Conservation (phyloP, 2,329 filamentous ascomycete genomes). For the Trichophyton rubrum region DNA sequence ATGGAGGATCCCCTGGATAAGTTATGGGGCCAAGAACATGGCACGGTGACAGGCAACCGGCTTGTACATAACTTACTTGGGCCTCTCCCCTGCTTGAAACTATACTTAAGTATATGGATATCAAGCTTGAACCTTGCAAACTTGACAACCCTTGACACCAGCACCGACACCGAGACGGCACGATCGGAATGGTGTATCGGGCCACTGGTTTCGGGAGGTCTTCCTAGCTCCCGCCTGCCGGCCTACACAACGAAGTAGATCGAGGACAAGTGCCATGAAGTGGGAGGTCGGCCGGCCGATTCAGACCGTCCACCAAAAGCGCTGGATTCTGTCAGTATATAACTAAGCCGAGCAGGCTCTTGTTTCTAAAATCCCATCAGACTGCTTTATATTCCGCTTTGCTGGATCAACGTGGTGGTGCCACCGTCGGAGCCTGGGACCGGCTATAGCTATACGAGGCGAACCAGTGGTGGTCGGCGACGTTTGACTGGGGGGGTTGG, state of each 20-base stretch:
- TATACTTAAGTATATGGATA: no score
- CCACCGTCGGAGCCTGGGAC: neutral
- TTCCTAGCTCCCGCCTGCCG: neutral
- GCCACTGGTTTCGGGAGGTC: neutral
- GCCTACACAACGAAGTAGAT: no score
- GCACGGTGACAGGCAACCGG: no score
- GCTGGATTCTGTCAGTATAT: neutral
- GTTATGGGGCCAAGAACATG: no score
- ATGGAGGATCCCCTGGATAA: no score
- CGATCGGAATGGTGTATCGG: neutral
- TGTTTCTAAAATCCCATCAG: neutral
- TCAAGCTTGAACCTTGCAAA: no score
- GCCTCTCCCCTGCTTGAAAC: no score
- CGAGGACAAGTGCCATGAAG: neutral
- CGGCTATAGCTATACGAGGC: neutral
- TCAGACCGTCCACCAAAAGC: slow-evolving; percentile 2
- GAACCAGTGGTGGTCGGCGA: neutral
- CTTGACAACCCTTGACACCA: no score
- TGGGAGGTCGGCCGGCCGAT: neutral
- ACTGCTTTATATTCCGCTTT: neutral
- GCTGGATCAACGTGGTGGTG: neutral
- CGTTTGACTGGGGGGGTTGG: neutral
- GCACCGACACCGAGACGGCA: no score
- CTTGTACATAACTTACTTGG: no score
- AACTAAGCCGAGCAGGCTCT: neutral